Conservation (phyloP, 1,284 basidiomycete genomes). For the Ceratobasidium sp. region DNA sequence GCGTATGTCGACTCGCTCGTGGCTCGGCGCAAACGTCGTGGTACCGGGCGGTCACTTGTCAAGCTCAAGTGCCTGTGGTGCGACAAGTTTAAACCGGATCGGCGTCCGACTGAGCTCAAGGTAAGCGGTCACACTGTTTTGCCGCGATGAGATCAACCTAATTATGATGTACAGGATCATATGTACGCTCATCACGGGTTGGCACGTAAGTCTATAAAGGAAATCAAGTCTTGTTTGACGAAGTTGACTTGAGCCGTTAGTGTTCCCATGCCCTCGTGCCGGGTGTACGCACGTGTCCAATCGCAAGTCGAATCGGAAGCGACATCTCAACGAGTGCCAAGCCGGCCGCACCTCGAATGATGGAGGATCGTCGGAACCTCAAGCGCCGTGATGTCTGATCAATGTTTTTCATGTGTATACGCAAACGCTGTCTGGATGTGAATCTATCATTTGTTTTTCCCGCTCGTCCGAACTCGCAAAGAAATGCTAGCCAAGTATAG, state of each 20-base stretch:
- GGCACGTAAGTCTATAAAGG: background rate
- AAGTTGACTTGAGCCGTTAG: background rate
- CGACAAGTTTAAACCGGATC: background rate
- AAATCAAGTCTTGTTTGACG: background rate
- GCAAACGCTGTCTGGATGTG: too few relatives aligned
- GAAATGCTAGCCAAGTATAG: too few relatives aligned
- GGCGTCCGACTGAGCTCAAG: background rate
- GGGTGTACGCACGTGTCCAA: conserved; percentile 9
- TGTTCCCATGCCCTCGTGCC: background rate
- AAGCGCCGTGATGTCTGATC: background rate
- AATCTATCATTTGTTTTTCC: too few relatives aligned
- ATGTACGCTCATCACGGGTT: conserved; percentile 1
- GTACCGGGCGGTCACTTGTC: background rate
- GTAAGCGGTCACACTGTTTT: background rate
- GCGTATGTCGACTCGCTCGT: background rate
- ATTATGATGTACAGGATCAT: background rate
- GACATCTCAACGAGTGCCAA: background rate
- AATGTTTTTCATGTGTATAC: background rate
- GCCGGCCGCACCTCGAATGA: background rate
- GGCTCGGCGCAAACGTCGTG: background rate
- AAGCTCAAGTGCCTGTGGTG: background rate
- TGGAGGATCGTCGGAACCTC: background rate
- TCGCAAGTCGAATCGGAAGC: background rate
- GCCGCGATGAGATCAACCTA: background rate
- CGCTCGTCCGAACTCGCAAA: too few relatives aligned